phyloP scores from a whole-genome alignment of 169 alveolate species.

The Plasmodium billcollinsi region DNA sequence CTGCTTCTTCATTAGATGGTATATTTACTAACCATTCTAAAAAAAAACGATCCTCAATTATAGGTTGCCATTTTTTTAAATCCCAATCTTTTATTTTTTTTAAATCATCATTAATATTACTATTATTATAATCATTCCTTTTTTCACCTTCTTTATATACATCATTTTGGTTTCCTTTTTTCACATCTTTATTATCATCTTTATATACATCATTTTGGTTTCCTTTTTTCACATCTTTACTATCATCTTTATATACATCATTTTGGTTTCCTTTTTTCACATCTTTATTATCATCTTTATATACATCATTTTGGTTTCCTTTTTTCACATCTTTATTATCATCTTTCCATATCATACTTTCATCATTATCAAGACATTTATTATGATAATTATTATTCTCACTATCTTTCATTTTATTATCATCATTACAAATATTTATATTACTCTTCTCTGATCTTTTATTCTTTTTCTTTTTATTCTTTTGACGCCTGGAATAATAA shows the following conservation, averaged over 20 bases:
- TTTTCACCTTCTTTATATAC: background rate
- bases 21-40: slow-evolving; percentile 86
- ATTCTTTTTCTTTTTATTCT: no score
- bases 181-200: background rate
- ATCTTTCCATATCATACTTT: no score
- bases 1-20: slow-evolving; percentile 86
- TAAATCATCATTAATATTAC: background rate
- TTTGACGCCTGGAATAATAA: no score
- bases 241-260: no score
- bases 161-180: background rate
- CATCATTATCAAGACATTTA: background rate
- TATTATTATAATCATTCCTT: background rate
- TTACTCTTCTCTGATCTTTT: no score
- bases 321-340: background rate
- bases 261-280: background rate
- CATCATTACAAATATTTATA: background rate
- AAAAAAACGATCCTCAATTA: slow-evolving; percentile 85
- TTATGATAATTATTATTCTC: background rate
- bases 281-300: no score
- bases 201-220: background rate
- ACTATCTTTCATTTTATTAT: background rate
- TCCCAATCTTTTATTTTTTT: slow-evolving; percentile 81
- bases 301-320: background rate
- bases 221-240: background rate
- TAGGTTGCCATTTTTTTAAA: slow-evolving; percentile 86